Base-by-base conservation (phyloP, 2,329 filamentous ascomycete genomes). In the Apiospora malaysiana region DNA sequence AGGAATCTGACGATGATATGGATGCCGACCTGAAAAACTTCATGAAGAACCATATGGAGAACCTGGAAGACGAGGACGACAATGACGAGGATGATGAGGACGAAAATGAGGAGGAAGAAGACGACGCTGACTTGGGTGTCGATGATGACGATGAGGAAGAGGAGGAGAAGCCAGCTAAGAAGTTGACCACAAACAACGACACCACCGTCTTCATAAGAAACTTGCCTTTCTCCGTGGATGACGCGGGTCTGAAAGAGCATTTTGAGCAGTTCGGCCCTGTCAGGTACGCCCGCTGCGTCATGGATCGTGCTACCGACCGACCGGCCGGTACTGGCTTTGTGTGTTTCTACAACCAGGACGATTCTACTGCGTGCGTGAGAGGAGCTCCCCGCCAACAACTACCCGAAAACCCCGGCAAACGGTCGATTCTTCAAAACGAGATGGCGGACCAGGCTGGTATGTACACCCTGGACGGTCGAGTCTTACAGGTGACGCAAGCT, bases 261-360 rank as follows among this genome's bases (percentile, higher is more conserved):
- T 99, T 99, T 78, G 85, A 85, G n/a, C 87, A 92, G 77, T 98
- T 99, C 77, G 97, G 96, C 37, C 88, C 88, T n/a, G 85, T 98
- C 49, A 90, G 95, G 47, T 99, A 98, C 80, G 96, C 95, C 6
- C 89, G 97, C 74, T 91, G 98, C 12, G 97, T 99, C 47, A 89
- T 97, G 79, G 95, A 99, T 79, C 91, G 88, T 66, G 89, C 90
- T 32, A 97, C 94, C 0, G 94, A 95, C 75, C 91, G 94, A 68
- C 94, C 96, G 1, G 94, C 93, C 66, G 96, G 96, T 37, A 98
- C 95, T 43, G 96, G 92, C 4, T 99, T 99, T 78, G 95, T 98
- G 42, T 97, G 94, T 83, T 99, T 99, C 83, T 92, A 91, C 82
- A 91, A 92, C 68, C 83, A 86, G 47, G 89, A 92, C 25, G 94